phyloP scores from a whole-genome alignment of 306 rosid genomes.

The Rosa rugosa region DNA sequence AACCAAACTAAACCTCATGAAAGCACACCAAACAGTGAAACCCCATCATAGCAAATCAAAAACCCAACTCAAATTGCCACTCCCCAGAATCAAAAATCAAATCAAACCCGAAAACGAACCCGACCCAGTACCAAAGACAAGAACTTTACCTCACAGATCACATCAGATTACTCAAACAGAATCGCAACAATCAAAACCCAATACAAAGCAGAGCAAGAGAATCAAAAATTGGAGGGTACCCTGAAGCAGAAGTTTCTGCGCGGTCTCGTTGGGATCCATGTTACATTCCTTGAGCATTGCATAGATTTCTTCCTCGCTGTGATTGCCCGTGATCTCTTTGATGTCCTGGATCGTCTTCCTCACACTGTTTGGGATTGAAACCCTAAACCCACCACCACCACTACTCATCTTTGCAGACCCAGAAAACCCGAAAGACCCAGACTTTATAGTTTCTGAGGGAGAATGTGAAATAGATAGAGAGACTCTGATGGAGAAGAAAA shows the following conservation, averaged over 20 bases:
- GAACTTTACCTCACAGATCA: constrained; percentile 43
- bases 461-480: constrained; percentile 16
- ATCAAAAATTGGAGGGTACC: constrained; percentile 41
- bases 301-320: constrained; percentile 83
- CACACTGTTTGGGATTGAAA: constrained; percentile 71
- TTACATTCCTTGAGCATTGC: constrained; percentile 95
- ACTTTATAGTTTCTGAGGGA: constrained; percentile 11
- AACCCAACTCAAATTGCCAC: constrained; percentile 32
- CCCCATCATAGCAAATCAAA: constrained; percentile 41
- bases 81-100: constrained; percentile 32
- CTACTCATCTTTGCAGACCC: constrained; percentile 53
- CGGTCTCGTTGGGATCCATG: constrained; percentile 98
- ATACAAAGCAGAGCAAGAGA: not conserved
- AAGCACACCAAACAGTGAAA: constrained; percentile 42
- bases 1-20: constrained; percentile 31
- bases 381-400: constrained; percentile 70
- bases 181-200: constrained; percentile 34
- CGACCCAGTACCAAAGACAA: constrained; percentile 33
- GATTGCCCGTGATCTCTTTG: constrained; percentile 82
- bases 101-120: constrained; percentile 31
- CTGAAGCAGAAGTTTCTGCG: constrained; percentile 88
- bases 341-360: constrained; percentile 77
- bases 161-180: constrained; percentile 17
- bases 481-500: not conserved
- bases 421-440: constrained; percentile 29